Evolutionary conservation across 192 early-diverging fungal genomes (phyloP), one percentile per base, ranked within the genome.

Genomic region (Allomyces macrogynus): DNA sequence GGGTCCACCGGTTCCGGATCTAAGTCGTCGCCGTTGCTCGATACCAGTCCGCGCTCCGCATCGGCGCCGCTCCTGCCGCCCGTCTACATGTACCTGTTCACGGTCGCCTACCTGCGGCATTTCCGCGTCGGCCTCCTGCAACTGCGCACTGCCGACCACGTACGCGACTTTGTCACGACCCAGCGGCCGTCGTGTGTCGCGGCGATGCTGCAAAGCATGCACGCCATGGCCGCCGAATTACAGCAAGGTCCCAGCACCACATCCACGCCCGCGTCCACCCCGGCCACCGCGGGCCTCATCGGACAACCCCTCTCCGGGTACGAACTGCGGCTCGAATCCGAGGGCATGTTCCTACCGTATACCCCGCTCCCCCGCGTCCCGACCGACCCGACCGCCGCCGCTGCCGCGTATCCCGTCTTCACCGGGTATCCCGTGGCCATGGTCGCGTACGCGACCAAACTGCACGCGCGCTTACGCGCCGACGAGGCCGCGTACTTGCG

Each of bases 401-500:
- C 54, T n/a, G 78, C 77, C 11, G 73, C 75, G 32, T 82, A 82
- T 70, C 75, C 77, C 2, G 49, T 81, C 43, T 77, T 81, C 64
- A 79, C 81, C 61, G 61, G 69, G 61, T 81, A 71, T 63, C 81
- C 81, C 10, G 64, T 71, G 24, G 81, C 74, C 62, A 81, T 82
- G 23, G 75, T 82, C 44, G 74, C 79, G 64, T 82, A 80, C 65
- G 76, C 77, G 64, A 71, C 66, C 23, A 64, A 71, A 61, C 69
- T 82, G 70, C 70, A 70, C 57, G 78, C 77, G 60, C 67, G 68
- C 66, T 78, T 82, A 11, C 65, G 73, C 24, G 54, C 63, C 32
- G 81, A 82, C 25, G 81, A 82, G 64, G 65, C 68, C 18, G 81
- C 79, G 26, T 75, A 72, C 60, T 43, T 75, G 32, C 68, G 71